Conservation (phyloP, 2,329 filamentous ascomycete genomes). For the Penicillium sp. region DNA sequence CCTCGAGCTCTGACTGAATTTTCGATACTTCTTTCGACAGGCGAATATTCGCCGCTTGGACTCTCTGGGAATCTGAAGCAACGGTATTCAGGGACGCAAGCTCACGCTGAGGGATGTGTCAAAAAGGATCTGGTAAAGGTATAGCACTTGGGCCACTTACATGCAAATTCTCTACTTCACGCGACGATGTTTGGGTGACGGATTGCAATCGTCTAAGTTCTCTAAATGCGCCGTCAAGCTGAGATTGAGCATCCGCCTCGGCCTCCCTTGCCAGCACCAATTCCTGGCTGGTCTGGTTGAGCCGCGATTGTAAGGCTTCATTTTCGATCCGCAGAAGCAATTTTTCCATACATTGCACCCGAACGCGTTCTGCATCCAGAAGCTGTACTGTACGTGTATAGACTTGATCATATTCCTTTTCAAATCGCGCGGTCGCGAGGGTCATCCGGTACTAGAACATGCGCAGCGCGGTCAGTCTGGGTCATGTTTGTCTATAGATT, state of each 20-base stretch:
- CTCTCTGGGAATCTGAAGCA: slow-evolving; percentile 71
- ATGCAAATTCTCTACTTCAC: slow-evolving; percentile 62
- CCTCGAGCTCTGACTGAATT: slow-evolving; percentile 66
- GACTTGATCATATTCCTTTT: slow-evolving; percentile 71
- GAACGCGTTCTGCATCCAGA: slow-evolving; percentile 74
- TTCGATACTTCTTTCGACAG: slow-evolving; percentile 64
- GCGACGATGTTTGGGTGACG: slow-evolving; percentile 52
- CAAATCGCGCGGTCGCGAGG: slow-evolving; percentile 61
- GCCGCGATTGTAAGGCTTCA: slow-evolving; percentile 66
- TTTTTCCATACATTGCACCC: slow-evolving; percentile 70
- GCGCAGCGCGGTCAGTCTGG: slow-evolving; percentile 15
- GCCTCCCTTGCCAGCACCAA: slow-evolving; percentile 56
- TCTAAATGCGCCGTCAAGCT: slow-evolving; percentile 55
- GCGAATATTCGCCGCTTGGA: slow-evolving; percentile 69
- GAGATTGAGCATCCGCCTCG: slow-evolving; percentile 48
- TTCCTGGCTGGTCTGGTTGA: slow-evolving; percentile 62
- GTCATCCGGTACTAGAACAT: slow-evolving; percentile 48
- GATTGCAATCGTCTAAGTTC: slow-evolving; percentile 44
- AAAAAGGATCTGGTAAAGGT: slow-evolving; percentile 23
- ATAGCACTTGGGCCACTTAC: slow-evolving; percentile 40
- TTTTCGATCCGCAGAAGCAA: slow-evolving; percentile 78
- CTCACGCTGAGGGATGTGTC: slow-evolving; percentile 62
- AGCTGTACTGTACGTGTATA: slow-evolving; percentile 70
- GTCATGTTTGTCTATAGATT: not conserved
- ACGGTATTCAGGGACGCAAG: slow-evolving; percentile 70